Conservation (phyloP, 2,329 filamentous ascomycete genomes). For the Venturia pyrina region DNA sequence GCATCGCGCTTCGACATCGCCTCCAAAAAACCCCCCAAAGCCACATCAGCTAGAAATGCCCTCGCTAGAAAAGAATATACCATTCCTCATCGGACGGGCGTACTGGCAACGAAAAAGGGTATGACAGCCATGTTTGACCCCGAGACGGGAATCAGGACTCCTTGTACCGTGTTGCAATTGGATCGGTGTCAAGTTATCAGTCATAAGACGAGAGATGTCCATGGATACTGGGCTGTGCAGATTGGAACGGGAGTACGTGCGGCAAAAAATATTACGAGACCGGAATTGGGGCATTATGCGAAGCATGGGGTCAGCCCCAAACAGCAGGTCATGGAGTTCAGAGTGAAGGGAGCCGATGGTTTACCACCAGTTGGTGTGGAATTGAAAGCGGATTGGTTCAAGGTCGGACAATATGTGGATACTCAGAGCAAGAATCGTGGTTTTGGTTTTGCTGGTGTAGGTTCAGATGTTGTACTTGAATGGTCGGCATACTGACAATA, state of each 20-base stretch:
- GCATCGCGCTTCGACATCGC: constrained; percentile 11
- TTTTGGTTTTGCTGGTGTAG: constrained; percentile 79
- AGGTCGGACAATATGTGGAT: constrained; percentile 83
- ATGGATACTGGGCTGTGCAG: constrained; percentile 94
- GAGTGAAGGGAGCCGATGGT: constrained; percentile 63
- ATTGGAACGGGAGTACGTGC: constrained; percentile 69
- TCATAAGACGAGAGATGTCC: constrained; percentile 67
- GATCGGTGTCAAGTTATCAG: constrained; percentile 85
- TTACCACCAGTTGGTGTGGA: constrained; percentile 61
- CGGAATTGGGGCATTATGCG: constrained; percentile 81
- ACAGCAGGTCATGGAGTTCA: constrained; percentile 74
- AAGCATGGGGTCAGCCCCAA: constrained; percentile 75
- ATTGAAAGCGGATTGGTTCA: constrained; percentile 83
- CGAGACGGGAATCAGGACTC: constrained; percentile 62
- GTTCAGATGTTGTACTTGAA: constrained; percentile 16
- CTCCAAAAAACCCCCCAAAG: constrained; percentile 16
- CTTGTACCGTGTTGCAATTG: constrained; percentile 88
- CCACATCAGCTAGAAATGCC: constrained; percentile 25
- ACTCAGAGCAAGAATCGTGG: constrained; percentile 69
- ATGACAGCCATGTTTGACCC: constrained; percentile 86
- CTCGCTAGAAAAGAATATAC: constrained; percentile 47
- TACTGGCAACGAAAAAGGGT: constrained; percentile 82
- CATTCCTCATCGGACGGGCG: constrained; percentile 62
- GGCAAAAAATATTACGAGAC: constrained; percentile 66
- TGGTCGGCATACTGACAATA: neutral